Evolutionary conservation across 169 alveolate species (phyloP).

Genomic region (Perkinsus chesapeaki): DNA sequence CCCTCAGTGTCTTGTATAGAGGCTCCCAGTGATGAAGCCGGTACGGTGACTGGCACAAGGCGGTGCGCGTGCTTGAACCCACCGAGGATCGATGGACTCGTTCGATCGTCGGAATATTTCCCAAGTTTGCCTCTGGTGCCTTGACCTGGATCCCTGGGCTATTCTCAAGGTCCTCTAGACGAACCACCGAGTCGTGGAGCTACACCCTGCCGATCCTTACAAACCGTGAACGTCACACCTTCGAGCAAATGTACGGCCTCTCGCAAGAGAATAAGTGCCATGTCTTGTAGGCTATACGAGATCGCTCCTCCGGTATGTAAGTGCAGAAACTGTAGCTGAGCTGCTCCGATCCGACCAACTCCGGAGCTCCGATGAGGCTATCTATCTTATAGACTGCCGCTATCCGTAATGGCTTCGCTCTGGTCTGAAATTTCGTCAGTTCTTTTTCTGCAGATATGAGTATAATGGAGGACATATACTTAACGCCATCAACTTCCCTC

Average conservation of each 20-base stretch:
- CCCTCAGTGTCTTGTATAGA: neutral
- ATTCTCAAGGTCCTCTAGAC: neutral
- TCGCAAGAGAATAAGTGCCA: neutral
- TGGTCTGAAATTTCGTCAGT: neutral
- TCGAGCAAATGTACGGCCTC: neutral
- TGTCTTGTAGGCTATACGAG: neutral
- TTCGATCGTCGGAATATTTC: neutral
- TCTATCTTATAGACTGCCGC: neutral
- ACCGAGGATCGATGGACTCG: neutral
- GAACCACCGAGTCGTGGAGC: neutral
- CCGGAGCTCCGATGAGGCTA: neutral
- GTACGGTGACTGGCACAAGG: neutral
- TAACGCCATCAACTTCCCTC: constrained; percentile 10
- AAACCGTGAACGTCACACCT: neutral
- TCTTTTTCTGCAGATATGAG: constrained; percentile 11
- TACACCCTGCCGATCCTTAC: neutral
- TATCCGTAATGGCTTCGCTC: neutral
- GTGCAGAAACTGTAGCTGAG: neutral
- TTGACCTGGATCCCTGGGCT: neutral
- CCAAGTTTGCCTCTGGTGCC: neutral
- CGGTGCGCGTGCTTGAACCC: neutral
- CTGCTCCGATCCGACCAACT: neutral
- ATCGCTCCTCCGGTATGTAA: neutral
- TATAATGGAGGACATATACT: constrained; percentile 24
- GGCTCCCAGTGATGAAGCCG: neutral